Evolutionary conservation across 2,329 filamentous ascomycete species (phyloP), one percentile per base, ranked within the genome.

Genomic region (Aplosporella prunicola): DNA sequence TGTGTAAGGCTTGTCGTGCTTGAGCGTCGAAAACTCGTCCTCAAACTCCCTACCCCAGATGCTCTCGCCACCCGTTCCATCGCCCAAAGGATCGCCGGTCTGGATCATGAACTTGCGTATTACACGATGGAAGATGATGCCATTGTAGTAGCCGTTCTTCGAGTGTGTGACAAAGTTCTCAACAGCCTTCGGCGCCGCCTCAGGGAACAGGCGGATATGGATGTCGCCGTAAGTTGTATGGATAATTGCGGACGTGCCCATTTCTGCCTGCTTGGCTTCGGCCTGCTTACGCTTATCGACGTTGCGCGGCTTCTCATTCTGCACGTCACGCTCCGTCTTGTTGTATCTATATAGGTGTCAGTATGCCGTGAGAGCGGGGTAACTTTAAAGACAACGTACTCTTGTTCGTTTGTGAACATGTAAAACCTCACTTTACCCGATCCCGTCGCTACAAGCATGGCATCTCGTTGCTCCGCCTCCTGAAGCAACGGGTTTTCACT

Each of bases 31-130:
- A 50, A 98, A 94, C 58, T 98, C 91, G 55, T 98, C 91, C 51
- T 82, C 83, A 51, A 94, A 94, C 48, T 91, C 82, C 27, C 70
- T 78, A n/a, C 85, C 85, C 87, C 87, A 94, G 51, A 94, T 93
- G 47, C 80, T 86, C 58, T 93, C 85, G 24, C 87, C 87, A 29
- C 87, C 87, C 0, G 87, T 93, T 4, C 87, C 87, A 52, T 94
- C 86, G 8, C 87, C 87, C 1, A 91, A 63, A 0, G 87, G 86
- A 55, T 94, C 87, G 34, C 87, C 87, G 15, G 76, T 76, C 46
- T 69, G 86, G 43, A 98, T 94, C 93, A 98, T 98, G 65, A 98
- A 98, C 55, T 95, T 95, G 43, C 83, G 78, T 50, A 98, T 98
- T 5, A 98, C 82, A 22, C 91, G 81, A 61, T 98, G 91, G 70